Base-by-base conservation (phyloP, 441 rosid genomes). In the Biscutella laevigata region DNA sequence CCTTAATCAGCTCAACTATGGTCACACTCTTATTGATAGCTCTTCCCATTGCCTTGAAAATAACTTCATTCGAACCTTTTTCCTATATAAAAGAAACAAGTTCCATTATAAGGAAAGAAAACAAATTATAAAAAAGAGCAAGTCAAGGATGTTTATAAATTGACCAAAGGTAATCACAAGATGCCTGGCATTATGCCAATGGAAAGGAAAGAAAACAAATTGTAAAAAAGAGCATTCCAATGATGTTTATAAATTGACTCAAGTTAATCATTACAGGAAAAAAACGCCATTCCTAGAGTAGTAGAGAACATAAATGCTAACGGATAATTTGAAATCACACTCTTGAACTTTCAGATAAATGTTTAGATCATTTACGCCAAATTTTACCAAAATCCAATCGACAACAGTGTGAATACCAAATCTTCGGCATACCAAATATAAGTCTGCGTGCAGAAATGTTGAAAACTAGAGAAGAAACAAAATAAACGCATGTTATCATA, bases 11-110 rank as follows among this genome's bases (percentile, higher is more conserved):
- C 78, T 91, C 98, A 71, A 78, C 96, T 7, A 86, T 86, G 28
- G 82, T 81, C 43, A 88, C 91, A 52, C 86, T 88, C 79, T 92
- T 92, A 68, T 80, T 88, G 62, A 92, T 92, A 68, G 98, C 98
- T 71, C 91, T 79, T 54, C 96, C 96, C 95, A 92, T 88, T 35
- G 98, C 98, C 78, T 92, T 92, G 64, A 92, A 79, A 13, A 78
- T 74, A 62, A 92, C 75, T 72, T 86, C 89, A 66, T 70, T 62
- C 1, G 88, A 77, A 13, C 83, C 88, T 37, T 79, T 86, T 15
- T 92, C 98, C 98, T 91, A 53, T 35, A 52, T 14, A 33, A 38
- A 6, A 19, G 22, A 36, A 14, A 29, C 21, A 44, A 8, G 37
- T 20, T 24, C 4, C 22, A 6, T 21, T 29, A 7, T 12, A 21